A percentile compares a stretch with the other conserved stretches of the same genome.
These are phyloP conservation scores for Hordeum pubiflorum DNA, from an alignment of 202 grass and related monocot species.

Conservation along the genomic window DNA sequence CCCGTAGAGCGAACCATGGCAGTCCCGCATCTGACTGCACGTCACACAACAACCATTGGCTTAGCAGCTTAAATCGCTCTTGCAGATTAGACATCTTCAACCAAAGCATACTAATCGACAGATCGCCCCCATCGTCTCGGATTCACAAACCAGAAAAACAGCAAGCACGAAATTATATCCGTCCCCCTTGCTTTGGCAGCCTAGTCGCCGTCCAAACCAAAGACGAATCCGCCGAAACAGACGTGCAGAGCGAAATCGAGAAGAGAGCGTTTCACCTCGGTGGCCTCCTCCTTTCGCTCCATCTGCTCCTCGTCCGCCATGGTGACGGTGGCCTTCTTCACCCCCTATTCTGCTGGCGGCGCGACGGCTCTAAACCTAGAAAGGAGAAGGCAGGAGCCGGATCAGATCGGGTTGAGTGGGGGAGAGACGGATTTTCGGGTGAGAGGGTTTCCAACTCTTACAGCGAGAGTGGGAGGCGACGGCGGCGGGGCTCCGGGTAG, in stretches of 20 bases:
- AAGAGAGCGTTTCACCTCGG: slow-evolving; percentile 33
- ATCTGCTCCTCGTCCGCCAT: slow-evolving; percentile 50
- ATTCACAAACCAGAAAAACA: background rate
- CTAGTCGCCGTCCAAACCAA: background rate
- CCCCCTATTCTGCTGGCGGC: background rate
- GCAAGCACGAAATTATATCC: background rate
- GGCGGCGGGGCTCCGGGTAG: slow-evolving; percentile 19
- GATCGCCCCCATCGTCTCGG: background rate
- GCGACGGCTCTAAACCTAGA: slow-evolving; percentile 24
- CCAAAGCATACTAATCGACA: background rate
- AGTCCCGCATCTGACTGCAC: background rate
- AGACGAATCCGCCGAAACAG: background rate
- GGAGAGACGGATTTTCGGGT: background rate
- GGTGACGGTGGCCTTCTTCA: slow-evolving; percentile 8
- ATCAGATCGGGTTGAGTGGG: background rate
- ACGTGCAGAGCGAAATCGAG: background rate
- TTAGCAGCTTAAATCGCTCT: background rate
- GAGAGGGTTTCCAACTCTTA: background rate
- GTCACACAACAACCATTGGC: background rate
- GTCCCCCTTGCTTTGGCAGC: background rate
- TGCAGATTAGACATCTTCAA: background rate
- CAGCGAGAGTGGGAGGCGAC: background rate
- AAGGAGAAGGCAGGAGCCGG: background rate
- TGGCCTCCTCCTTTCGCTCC: slow-evolving; percentile 49
- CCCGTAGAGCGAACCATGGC: background rate